Evolutionary conservation across 345 rosid genomes (phyloP).

Genomic region (Euclidium syriacum): DNA sequence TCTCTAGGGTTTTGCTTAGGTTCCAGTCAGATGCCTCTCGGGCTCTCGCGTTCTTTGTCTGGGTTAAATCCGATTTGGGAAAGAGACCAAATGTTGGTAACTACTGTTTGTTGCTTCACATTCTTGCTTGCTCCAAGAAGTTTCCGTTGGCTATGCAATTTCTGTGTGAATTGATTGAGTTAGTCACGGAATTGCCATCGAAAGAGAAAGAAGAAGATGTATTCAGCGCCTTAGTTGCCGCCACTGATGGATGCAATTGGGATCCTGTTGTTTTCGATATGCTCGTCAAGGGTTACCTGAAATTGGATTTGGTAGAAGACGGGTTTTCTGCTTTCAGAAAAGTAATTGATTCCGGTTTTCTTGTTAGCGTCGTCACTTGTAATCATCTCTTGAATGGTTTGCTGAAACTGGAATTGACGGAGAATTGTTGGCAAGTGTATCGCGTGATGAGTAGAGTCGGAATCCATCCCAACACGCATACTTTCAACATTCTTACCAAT

Average conservation of each 20-base stretch:
- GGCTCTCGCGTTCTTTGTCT: conserved; percentile 53
- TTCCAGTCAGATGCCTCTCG: conserved; percentile 57
- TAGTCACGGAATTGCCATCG: conserved; percentile 16
- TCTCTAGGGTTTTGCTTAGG: conserved; percentile 61
- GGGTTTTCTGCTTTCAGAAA: conserved; percentile 43
- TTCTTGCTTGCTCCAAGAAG: conserved; percentile 50
- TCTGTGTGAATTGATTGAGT: conserved; percentile 40
- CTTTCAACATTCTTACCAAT: conserved; percentile 76
- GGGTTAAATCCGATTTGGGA: conserved; percentile 54
- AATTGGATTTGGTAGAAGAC: conserved; percentile 41
- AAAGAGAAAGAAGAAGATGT: conserved; percentile 26
- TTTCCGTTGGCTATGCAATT: conserved; percentile 49
- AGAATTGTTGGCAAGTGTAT: conserved; percentile 72
- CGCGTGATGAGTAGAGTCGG: conserved; percentile 58
- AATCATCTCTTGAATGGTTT: conserved; percentile 73
- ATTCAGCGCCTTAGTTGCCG: conserved; percentile 39
- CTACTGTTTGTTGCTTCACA: conserved; percentile 54
- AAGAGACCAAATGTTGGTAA: conserved; percentile 36
- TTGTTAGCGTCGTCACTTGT: conserved; percentile 66
- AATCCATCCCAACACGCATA: conserved; percentile 53
- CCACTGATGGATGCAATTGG: conserved; percentile 58
- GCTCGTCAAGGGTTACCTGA: conserved; percentile 58
- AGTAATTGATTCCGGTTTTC: conserved; percentile 42
- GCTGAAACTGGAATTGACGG: conserved; percentile 43
- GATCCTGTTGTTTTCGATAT: conserved; percentile 64